Conservation (phyloP, 306 rosid species). For the Biancaea sappan region DNA sequence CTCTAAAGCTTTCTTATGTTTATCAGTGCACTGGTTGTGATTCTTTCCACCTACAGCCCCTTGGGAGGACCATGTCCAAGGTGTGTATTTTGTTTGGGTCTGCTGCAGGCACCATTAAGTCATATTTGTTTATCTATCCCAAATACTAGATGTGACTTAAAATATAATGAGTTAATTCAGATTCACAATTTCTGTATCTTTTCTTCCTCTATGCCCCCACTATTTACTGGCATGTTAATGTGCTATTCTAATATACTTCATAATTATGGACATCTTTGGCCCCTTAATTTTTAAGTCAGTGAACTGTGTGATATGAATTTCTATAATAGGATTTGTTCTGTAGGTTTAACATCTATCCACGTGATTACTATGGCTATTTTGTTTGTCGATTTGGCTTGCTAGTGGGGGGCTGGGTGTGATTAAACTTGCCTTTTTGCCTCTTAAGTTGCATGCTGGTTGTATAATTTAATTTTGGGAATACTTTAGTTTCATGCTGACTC, state of each 20-base stretch:
- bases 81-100: constrained; percentile 45
- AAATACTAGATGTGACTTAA: background rate
- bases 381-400: background rate
- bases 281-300: background rate
- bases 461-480: background rate
- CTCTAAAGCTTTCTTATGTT: constrained; percentile 93
- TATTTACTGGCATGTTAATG: background rate
- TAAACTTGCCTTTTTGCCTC: background rate
- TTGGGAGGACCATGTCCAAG: constrained; percentile 88
- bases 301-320: background rate
- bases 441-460: background rate
- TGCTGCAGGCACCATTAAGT: constrained; percentile 11
- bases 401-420: background rate
- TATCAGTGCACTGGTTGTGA: constrained; percentile 97
- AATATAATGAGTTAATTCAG: background rate
- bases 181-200: constrained; percentile 2
- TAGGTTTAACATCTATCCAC: background rate
- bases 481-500: background rate
- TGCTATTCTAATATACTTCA: constrained; percentile 4
- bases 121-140: background rate
- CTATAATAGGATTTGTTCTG: background rate
- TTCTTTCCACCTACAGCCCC: constrained; percentile 91
- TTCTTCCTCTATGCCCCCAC: background rate
- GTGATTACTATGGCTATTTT: background rate
- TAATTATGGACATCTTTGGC: background rate